A percentile compares a stretch with the other conserved stretches of the same genome.
These are phyloP conservation scores for Boletus subparvulus DNA, from an alignment of 768 basidiomycete species.

Conservation along the genomic window DNA sequence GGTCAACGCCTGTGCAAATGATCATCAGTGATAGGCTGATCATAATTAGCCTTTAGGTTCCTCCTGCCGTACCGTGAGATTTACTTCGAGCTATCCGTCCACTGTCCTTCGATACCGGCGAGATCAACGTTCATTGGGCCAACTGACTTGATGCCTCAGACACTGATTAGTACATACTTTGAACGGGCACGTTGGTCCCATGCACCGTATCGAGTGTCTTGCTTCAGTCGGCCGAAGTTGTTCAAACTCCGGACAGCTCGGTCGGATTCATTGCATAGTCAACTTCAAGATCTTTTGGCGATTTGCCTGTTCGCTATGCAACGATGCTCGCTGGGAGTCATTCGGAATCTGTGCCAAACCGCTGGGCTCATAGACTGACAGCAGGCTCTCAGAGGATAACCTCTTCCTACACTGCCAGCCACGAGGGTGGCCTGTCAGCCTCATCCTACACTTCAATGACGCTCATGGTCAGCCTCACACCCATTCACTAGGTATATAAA, in stretches of 20 bases:
- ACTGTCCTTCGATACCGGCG: too few species aligned
- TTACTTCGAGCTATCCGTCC: too few species aligned
- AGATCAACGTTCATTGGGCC: too few species aligned
- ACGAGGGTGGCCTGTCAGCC: constrained; percentile 14
- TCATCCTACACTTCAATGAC: not conserved
- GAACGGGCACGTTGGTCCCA: too few species aligned
- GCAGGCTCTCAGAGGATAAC: not conserved
- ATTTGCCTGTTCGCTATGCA: not conserved
- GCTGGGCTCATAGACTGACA: not conserved
- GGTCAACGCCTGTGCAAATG: too few species aligned
- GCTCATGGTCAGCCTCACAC: not conserved
- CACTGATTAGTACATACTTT: too few species aligned
- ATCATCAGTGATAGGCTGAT: too few species aligned
- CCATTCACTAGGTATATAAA: constrained; percentile 6
- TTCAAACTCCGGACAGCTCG: not conserved
- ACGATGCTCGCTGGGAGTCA: not conserved
- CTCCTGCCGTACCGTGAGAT: too few species aligned
- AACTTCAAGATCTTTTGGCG: not conserved
- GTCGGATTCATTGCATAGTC: not conserved
- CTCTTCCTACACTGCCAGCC: constrained; percentile 4
- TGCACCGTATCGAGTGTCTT: too few species aligned
- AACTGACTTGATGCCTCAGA: too few species aligned
- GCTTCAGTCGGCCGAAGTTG: too few species aligned
- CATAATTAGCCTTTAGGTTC: too few species aligned
- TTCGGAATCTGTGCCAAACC: not conserved